Evolutionary conservation across 2,329 filamentous ascomycete genomes (phyloP), one percentile per base, ranked within the genome.

Genomic region (Chaetomiaceae sp.): DNA sequence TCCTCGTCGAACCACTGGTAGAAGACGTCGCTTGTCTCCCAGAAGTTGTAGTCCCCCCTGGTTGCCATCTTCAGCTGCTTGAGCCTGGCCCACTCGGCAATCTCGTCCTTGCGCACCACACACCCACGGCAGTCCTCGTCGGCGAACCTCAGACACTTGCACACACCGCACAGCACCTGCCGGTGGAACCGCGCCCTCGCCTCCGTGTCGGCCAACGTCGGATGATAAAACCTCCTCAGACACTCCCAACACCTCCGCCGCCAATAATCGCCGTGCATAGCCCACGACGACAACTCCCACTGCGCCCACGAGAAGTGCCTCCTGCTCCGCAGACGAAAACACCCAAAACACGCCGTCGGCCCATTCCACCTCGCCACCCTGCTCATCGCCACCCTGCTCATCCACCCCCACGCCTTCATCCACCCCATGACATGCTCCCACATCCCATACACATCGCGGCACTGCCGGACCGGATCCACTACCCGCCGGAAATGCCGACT

Each of bases 41-140:
- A 32, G n/a, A 9, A 21, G 11, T 11, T 23, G 9, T 3, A 21
- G 6, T 6, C 4, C 25, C 1, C 8, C 34, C 18, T 40, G 5
- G 5, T 13, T 33, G 18, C 33, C 10, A 6, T 20, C 33, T n/a
- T 48, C 25, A 6, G 34, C 23, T 7, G 0, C 25, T 10, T 40
- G 25, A 21, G 11, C 27, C 25, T 38, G 6, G 16, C 13, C 34
- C 25, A 30, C 16, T 30, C 34, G 16, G 18, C 34, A 32, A 49
- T 14, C 3, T 29, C 30, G 3, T 20, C n/a, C 30, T 11, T 34
- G 20, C 11, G 23, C 25, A 32, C 8, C 27, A n/a, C 48, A n/a
- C 53, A 55, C 8, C 48, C 53, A 2, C 11, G 18, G 33, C 53
- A 55, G 13, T 34, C 38, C 33, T 56, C 53, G 16, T 46, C 44